Evolutionary conservation across 306 rosid genomes (phyloP), one percentile per base, ranked within the genome.

Genomic region (Oemleria cerasiformis): DNA sequence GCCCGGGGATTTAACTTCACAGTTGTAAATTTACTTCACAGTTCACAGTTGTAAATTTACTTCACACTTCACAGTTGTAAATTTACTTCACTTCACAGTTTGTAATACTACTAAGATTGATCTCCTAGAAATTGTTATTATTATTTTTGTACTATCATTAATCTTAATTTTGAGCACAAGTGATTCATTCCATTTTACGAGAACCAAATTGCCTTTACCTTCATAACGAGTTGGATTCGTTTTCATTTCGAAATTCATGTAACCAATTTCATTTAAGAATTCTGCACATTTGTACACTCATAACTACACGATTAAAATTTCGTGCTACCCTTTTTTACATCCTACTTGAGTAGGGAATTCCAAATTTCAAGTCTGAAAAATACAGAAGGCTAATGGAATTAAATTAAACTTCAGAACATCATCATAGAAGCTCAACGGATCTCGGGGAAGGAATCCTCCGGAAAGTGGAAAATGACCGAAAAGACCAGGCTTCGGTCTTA

Each of bases 261-360:
- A 67, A 25, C 21, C 39, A 48, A 63, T 51, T 71, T 50, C 77
- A 72, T 63, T 72, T 61, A 71, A 53, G 77, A 63, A 77, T 72
- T 76, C 78, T 83, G 69, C 82, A 79, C 68, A 78, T 83, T 70
- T 82, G 69, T 73, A 87, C 96, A 87, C 65, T 70, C 76, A 38
- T 39, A 69, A 80, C 79, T 72, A 67, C 23, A 58, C 66, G 50
- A 80, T 65, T 63, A 49, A 79, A 77, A 78, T 40, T 71, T 71
- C 54, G 23, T 65, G 63, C 48, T 56, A 51, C 75, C 34, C 74
- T 83, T 83, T 84, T 81, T 84, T 84, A 87, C 78, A 72, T 42
- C 45, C 56, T 59, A 75, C 70, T 58, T 63, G 65, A 57, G 62
- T 65, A 67, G 79, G 59, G 41, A 72, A 48, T 64, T 62, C 74